phyloP scores from a whole-genome alignment of 2,329 filamentous ascomycete species.

The Aspergillus sp. region DNA sequence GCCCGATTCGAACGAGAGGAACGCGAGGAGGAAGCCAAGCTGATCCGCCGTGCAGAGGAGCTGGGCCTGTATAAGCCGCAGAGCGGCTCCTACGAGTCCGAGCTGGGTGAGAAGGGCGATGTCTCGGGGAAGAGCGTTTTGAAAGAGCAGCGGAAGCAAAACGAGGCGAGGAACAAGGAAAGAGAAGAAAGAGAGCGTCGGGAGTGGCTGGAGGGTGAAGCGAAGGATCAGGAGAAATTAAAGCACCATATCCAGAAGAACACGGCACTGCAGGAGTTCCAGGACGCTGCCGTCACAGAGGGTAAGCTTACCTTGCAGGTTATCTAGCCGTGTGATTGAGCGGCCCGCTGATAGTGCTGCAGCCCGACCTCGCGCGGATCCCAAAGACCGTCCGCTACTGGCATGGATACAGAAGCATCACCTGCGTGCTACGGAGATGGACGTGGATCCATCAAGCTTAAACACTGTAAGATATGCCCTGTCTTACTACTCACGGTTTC shows the following conservation, averaged over 20 bases:
- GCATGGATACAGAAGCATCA: conserved; percentile 37
- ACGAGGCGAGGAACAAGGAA: conserved; percentile 30
- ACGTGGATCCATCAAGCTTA: conserved; percentile 23
- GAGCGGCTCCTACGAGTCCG: conserved; percentile 34
- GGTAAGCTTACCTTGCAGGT: conserved; percentile 14
- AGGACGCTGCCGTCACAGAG: conserved; percentile 26
- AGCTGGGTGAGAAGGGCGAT: conserved; percentile 32
- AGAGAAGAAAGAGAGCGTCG: conserved; percentile 42
- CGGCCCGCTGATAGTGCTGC: conserved; percentile 13
- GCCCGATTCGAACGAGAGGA: conserved; percentile 34
- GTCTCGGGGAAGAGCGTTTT: conserved; percentile 36
- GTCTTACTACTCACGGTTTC: not conserved
- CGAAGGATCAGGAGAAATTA: conserved; percentile 27
- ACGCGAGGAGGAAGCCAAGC: conserved; percentile 26
- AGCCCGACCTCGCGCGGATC: conserved; percentile 32
- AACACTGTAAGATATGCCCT: conserved; percentile 22
- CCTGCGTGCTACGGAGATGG: conserved; percentile 25
- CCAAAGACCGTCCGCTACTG: conserved; percentile 27
- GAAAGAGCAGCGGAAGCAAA: conserved; percentile 29
- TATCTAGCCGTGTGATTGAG: conserved; percentile 1
- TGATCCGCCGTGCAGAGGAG: conserved; percentile 29
- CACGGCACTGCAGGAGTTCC: conserved; percentile 27
- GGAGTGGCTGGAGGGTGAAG: conserved; percentile 46
- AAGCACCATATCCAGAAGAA: conserved; percentile 23
- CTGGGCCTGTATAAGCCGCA: conserved; percentile 36